These are phyloP conservation scores for Alternaria panax DNA, from an alignment of 2,329 filamentous ascomycete species.

Conservation along the genomic window DNA sequence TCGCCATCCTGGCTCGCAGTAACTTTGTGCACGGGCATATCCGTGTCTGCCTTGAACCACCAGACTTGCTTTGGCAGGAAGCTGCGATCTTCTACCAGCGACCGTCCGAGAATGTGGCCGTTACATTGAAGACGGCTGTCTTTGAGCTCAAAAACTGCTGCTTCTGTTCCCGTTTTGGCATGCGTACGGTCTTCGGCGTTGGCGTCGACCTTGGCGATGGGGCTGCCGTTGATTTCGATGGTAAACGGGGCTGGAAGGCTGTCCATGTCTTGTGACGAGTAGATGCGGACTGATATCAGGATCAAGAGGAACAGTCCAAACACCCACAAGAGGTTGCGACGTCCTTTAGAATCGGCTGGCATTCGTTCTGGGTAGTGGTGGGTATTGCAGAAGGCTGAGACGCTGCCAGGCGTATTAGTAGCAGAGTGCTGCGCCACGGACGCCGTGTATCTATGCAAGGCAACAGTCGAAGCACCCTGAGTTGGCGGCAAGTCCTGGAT, in stretches of 20 bases:
- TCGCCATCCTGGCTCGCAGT: constrained; percentile 23
- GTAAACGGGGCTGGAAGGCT: constrained; percentile 27
- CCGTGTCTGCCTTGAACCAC: constrained; percentile 31
- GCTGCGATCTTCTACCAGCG: constrained; percentile 26
- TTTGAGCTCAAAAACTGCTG: constrained; percentile 31
- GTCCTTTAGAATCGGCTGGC: constrained; percentile 5
- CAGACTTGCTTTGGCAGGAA: constrained; percentile 29
- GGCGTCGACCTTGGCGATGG: constrained; percentile 22
- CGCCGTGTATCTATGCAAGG: neutral
- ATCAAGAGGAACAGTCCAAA: constrained; percentile 10
- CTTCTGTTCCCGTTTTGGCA: constrained; percentile 24
- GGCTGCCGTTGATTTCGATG: constrained; percentile 30
- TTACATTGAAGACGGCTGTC: constrained; percentile 24
- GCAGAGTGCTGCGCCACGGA: neutral
- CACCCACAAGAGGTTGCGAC: constrained; percentile 13
- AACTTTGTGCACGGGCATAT: constrained; percentile 22
- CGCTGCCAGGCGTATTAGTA: constrained; percentile 5
- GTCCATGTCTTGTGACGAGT: constrained; percentile 22
- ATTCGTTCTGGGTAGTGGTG: constrained; percentile 7
- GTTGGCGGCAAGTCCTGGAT: neutral
- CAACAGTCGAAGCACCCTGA: neutral
- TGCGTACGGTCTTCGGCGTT: constrained; percentile 24
- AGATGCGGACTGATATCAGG: constrained; percentile 4
- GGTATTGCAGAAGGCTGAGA: constrained; percentile 3
- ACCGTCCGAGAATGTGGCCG: constrained; percentile 28